These are phyloP conservation scores for Pichia ethanolica DNA, from an alignment of 805 yeast genomes.

Conservation along the genomic window DNA sequence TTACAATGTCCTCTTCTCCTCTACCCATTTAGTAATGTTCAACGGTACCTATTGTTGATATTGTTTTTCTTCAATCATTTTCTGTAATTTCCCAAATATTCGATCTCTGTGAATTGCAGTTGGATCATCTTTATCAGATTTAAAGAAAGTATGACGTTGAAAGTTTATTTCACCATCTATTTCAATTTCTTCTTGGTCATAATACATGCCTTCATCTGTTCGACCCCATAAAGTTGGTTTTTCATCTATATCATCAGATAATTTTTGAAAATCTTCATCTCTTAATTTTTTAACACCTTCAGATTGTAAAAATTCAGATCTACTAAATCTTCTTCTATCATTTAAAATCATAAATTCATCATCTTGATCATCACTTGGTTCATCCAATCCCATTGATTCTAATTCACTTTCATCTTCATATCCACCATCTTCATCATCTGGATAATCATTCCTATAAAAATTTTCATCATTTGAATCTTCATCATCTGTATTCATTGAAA, in stretches of 20 bases:
- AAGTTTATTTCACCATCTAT: constrained; percentile 11
- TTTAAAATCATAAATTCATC: constrained; percentile 30
- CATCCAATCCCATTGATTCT: constrained; percentile 19
- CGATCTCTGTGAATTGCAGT: constrained; percentile 57
- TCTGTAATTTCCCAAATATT: constrained; percentile 50
- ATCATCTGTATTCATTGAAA: constrained; percentile 44
- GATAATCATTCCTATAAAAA: constrained; percentile 87
- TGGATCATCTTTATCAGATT: constrained; percentile 49
- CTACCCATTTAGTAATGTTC: too few relatives aligned
- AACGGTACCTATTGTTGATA: too few relatives aligned
- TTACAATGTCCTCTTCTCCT: too few relatives aligned
- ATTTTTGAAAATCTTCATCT: constrained; percentile 26
- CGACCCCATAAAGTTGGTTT: constrained; percentile 6
- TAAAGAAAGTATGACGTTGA: constrained; percentile 46
- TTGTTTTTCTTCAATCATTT: constrained; percentile 39
- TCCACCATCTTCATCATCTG: constrained; percentile 82
- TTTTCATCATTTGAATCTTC: constrained; percentile 90
- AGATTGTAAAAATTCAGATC: constrained; percentile 20
- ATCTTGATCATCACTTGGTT: constrained; percentile 33
- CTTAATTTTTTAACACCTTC: constrained; percentile 23
- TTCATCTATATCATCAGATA: constrained; percentile 22
- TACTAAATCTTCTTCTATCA: constrained; percentile 25
- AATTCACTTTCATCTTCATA: constrained; percentile 27
- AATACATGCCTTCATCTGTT: not conserved
- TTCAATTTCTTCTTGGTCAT: constrained; percentile 12